These are phyloP conservation scores for Pichia terricola DNA, from an alignment of 1,139 yeast genomes.

Conservation along the genomic window DNA sequence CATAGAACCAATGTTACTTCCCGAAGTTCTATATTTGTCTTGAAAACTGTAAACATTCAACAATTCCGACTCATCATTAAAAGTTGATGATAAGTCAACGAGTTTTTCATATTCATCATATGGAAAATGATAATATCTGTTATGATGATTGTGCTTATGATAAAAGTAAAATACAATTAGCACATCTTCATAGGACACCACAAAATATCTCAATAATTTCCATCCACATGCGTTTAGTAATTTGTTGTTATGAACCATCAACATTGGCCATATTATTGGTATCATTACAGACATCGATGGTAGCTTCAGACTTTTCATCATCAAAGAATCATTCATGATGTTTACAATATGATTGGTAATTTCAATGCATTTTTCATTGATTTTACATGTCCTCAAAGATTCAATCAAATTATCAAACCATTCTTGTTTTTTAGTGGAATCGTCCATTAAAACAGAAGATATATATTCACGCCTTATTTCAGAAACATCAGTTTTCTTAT, in stretches of 20 bases:
- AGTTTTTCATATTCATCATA: slow-evolving; percentile 4
- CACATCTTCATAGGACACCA: slow-evolving; percentile 3
- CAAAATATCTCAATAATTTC: slow-evolving; percentile 6
- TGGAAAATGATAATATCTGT: slow-evolving; percentile 4
- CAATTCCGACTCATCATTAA: slow-evolving; percentile 2
- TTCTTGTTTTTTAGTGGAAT: no score
- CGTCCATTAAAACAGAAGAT: no score
- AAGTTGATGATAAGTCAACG: not conserved
- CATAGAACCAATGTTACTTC: no score
- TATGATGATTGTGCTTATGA: slow-evolving; percentile 5
- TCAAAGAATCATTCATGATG: not conserved
- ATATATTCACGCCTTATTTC: no score
- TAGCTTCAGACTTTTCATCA: not conserved
- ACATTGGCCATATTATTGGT: slow-evolving; percentile 8
- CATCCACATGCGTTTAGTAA: slow-evolving; percentile 7
- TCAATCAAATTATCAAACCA: not conserved
- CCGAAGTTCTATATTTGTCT: slow-evolving; percentile 1
- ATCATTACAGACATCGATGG: slow-evolving; percentile 2
- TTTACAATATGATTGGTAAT: slow-evolving; percentile 5
- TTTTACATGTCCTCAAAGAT: not conserved
- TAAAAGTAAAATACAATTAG: slow-evolving; percentile 5
- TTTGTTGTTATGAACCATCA: slow-evolving; percentile 1
- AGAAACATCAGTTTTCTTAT: no score
- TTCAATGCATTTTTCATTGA: slow-evolving; percentile 2
- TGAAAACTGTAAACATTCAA: slow-evolving; percentile 2